Evolutionary conservation across 805 yeast species (phyloP).

Genomic region (Gaillardinia entomophila): DNA sequence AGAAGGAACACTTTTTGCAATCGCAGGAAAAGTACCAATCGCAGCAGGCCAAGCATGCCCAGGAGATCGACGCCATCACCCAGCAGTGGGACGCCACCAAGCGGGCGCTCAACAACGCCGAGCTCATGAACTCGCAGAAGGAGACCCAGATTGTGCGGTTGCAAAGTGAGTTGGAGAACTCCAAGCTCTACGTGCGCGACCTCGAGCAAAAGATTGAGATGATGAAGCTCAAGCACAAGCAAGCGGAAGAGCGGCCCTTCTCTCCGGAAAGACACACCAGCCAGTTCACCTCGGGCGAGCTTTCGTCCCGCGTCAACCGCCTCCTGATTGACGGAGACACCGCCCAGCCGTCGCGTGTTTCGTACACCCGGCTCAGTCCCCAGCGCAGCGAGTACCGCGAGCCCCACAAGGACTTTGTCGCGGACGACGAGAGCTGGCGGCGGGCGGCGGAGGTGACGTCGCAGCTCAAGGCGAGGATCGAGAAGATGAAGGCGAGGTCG

Average conservation of each 20-base stretch:
- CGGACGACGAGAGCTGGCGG: constrained; percentile 71
- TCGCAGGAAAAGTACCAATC: constrained; percentile 16
- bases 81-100: constrained; percentile 34
- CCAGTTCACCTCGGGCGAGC: constrained; percentile 27
- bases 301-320: constrained; percentile 36
- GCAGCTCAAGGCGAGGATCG: constrained; percentile 80
- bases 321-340: constrained; percentile 27
- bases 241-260: constrained; percentile 7
- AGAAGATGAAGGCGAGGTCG: constrained; percentile 74
- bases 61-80: constrained; percentile 19
- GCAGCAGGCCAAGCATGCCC: constrained; percentile 18
- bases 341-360: constrained; percentile 12
- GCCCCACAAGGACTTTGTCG: constrained; percentile 29
- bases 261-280: constrained; percentile 2
- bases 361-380: constrained; percentile 14
- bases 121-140: constrained; percentile 53
- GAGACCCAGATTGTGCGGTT: constrained; percentile 63
- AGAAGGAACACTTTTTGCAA: constrained; percentile 15
- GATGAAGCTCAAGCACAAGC: constrained; percentile 24
- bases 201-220: constrained; percentile 42
- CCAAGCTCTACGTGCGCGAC: constrained; percentile 46
- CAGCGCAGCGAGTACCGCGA: constrained; percentile 10
- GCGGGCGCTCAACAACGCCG: constrained; percentile 47
- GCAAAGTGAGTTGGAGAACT: constrained; percentile 55
- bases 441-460: constrained; percentile 87